Percentiles rank a stretch among this genome's conserved stretches.
Conservation (phyloP, 2,329 filamentous ascomycete genomes). For the Teratosphaeria zuluensis region DNA sequence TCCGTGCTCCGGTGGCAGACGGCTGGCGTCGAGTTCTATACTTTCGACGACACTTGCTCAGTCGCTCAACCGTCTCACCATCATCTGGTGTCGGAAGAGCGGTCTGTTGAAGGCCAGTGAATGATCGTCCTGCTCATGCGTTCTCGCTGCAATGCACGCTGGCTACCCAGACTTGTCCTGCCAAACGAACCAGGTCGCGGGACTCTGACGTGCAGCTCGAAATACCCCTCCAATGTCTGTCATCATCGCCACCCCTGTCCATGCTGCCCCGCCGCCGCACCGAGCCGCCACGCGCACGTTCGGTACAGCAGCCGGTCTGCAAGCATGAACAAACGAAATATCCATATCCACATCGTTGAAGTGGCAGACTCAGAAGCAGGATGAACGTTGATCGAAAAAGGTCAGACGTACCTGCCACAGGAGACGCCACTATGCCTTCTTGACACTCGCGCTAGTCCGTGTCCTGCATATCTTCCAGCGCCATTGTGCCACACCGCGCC, state of each 20-base stretch:
- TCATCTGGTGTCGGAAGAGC: background rate
- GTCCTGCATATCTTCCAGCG: background rate
- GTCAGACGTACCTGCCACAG: background rate
- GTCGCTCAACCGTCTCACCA: background rate
- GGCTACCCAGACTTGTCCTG: background rate
- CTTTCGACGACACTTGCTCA: background rate
- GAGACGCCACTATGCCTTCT: background rate
- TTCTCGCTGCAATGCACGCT: background rate
- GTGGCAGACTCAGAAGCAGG: background rate
- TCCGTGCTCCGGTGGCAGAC: background rate
- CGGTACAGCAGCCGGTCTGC: too few relatives aligned
- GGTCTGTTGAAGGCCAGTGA: background rate
- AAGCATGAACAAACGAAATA: too few relatives aligned
- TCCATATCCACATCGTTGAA: background rate
- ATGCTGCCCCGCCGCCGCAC: background rate
- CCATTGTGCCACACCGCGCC: background rate
- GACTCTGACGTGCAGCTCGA: background rate
- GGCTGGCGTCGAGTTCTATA: background rate
- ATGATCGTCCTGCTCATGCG: conserved; percentile 1
- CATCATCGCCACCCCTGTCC: background rate
- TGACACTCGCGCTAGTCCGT: background rate
- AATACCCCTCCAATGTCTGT: background rate
- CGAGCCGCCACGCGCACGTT: background rate
- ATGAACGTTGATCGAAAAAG: background rate
- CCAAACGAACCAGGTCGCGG: background rate